A percentile compares a stretch with the other conserved stretches of the same genome.
Conservation (phyloP, 768 basidiomycete species). For the Leccinellum rugosiceps region DNA sequence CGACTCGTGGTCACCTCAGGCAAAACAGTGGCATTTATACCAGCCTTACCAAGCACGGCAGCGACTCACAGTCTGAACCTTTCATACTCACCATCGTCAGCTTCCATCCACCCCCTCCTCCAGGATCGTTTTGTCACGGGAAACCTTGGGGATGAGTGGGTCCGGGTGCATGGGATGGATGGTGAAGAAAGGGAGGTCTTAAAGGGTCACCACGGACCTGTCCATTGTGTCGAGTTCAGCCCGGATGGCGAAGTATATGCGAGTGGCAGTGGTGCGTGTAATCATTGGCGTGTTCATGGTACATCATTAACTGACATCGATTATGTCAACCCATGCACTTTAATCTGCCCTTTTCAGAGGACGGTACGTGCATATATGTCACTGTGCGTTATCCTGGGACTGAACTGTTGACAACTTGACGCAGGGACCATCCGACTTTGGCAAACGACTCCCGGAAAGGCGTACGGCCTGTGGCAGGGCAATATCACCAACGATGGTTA, state of each 20-base stretch:
- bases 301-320: slow-evolving; percentile 6
- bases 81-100: slow-evolving; percentile 86
- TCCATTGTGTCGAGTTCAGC: slow-evolving; percentile 89
- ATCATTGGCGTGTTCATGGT: slow-evolving; percentile 3
- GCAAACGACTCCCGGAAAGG: slow-evolving; percentile 94
- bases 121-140: slow-evolving; percentile 94
- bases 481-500: slow-evolving; percentile 39
- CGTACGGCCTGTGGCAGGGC: slow-evolving; percentile 90
- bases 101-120: slow-evolving; percentile 87
- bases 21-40: slow-evolving; percentile 89
- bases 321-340: slow-evolving; percentile 4
- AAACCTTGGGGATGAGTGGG: slow-evolving; percentile 90
- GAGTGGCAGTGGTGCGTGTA: slow-evolving; percentile 84
- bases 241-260: slow-evolving; percentile 98
- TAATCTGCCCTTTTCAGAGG: slow-evolving; percentile 48
- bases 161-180: slow-evolving; percentile 85
- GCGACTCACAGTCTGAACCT: slow-evolving; percentile 76
- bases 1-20: slow-evolving; percentile 89
- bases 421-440: slow-evolving; percentile 91
- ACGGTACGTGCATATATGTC: slow-evolving; percentile 46
- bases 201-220: slow-evolving; percentile 97
- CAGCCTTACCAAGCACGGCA: slow-evolving; percentile 58
- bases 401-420: slow-evolving; percentile 7
- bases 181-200: slow-evolving; percentile 89
- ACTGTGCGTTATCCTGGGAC: background rate